A percentile compares a stretch with the other conserved stretches of the same genome.
Evolutionary conservation across 2,329 filamentous ascomycete species (phyloP).

Genomic region (Cadophora malorum): DNA sequence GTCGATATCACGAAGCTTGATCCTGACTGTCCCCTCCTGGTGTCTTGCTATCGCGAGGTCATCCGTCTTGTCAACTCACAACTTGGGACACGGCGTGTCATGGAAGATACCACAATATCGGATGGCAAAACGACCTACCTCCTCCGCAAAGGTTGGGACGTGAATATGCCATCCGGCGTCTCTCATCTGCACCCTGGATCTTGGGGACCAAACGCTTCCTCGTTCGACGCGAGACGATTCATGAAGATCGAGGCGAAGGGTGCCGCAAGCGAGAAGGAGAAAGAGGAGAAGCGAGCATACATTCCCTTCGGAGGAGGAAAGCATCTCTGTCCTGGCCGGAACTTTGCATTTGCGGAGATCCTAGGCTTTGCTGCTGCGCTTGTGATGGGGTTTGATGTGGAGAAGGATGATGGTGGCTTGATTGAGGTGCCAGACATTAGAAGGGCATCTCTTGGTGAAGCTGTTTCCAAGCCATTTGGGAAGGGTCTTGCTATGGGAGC

Average conservation of each 20-base stretch:
- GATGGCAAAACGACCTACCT: slow-evolving; percentile 47
- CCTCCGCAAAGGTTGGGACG: slow-evolving; percentile 49
- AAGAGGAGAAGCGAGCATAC: slow-evolving; percentile 38
- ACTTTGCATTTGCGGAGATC: slow-evolving; percentile 50
- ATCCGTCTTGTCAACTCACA: slow-evolving; percentile 50
- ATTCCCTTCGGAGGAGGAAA: slow-evolving; percentile 49
- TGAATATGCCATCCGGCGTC: slow-evolving; percentile 52
- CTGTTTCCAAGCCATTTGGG: slow-evolving; percentile 32
- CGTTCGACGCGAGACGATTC: slow-evolving; percentile 53
- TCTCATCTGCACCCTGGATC: slow-evolving; percentile 49
- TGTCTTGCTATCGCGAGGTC: slow-evolving; percentile 53
- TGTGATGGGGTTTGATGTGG: slow-evolving; percentile 45
- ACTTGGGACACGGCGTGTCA: slow-evolving; percentile 49
- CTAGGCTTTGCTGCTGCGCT: slow-evolving; percentile 44
- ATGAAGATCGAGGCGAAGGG: slow-evolving; percentile 34
- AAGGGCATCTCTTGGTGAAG: slow-evolving; percentile 29
- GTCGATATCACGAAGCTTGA: slow-evolving; percentile 50
- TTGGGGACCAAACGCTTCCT: slow-evolving; percentile 51
- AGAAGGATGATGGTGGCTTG: slow-evolving; percentile 25
- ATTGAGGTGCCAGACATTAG: slow-evolving; percentile 28
- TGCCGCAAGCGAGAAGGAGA: slow-evolving; percentile 21
- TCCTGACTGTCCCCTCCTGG: slow-evolving; percentile 50
- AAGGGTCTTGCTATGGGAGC: slow-evolving; percentile 29
- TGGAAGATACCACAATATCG: slow-evolving; percentile 50
- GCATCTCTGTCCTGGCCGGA: slow-evolving; percentile 48